phyloP scores from a whole-genome alignment of 2,329 filamentous ascomycete genomes.

The Golovinomyces cichoracearum region DNA sequence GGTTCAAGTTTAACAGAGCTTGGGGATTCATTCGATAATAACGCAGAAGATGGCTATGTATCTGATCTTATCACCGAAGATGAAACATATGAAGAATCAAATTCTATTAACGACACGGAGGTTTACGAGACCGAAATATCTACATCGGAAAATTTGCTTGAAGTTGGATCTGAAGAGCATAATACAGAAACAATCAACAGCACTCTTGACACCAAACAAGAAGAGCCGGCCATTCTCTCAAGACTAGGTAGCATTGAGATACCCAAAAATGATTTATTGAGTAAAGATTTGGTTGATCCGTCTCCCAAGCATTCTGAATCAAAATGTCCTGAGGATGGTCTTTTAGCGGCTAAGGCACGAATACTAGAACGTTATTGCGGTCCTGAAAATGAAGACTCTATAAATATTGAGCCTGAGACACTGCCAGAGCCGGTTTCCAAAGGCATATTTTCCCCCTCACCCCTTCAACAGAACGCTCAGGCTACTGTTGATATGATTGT shows the following conservation, averaged over 20 bases:
- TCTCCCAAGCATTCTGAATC: neutral
- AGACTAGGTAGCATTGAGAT: neutral
- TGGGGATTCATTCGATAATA: slow-evolving; percentile 20
- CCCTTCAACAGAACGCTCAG: slow-evolving; percentile 16
- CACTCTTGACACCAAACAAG: neutral
- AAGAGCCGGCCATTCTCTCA: neutral
- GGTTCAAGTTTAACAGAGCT: slow-evolving; percentile 21
- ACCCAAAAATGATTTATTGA: neutral
- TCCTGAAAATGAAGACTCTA: slow-evolving; percentile 1
- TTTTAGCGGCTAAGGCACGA: slow-evolving; percentile 20
- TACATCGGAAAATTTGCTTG: too few relatives aligned
- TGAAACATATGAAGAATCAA: slow-evolving; percentile 1
- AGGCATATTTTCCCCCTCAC: neutral
- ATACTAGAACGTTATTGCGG: slow-evolving; percentile 13
- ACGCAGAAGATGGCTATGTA: slow-evolving; percentile 4
- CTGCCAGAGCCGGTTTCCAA: neutral
- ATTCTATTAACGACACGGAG: neutral
- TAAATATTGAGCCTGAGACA: slow-evolving; percentile 4
- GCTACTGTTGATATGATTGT: slow-evolving; percentile 83
- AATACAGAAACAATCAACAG: neutral
- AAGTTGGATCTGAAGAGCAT: neutral
- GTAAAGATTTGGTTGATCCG: neutral
- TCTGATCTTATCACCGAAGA: slow-evolving; percentile 4
- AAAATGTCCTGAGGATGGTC: neutral
- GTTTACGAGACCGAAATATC: neutral